Base-by-base conservation (phyloP, 495 filamentous ascomycete genomes). In the Jackrogersella multiformis region DNA sequence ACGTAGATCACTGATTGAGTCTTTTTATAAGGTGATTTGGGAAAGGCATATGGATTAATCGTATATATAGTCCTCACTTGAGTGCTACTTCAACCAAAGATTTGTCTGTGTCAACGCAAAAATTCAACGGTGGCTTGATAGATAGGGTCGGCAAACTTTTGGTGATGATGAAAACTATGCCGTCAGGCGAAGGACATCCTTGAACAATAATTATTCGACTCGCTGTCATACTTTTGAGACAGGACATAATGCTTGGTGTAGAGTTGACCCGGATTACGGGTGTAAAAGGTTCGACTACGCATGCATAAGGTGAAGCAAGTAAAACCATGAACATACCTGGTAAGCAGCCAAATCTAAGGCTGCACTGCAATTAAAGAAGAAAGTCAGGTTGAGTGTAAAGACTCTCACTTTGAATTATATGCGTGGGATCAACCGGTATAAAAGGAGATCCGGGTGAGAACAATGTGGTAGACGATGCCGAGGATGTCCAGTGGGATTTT, bases 311-410 rank as follows among this genome's bases (percentile, higher is more conserved):
- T 28, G 36, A 34, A 23, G 2, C 9, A 42, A 26, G 15, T n/a
- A 28, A 42, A 56, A 42, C 1, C 41, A 23, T 42, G 8, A n/a
- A 53, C 58, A 44, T 61, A 61, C 58, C 58, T 61, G 20, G 45
- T 35, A 5, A 13, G 23, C 13, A 9, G 36, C 46, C 36, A 23
- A 30, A n/a, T 45, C 35, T 21, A 4, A 7, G 18, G 21, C 38
- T 15, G 15, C 13, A 51, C 24, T 51, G 12, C 38, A 41, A 42
- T 21, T n/a, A 42, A 18, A 24, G 32, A 26, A 26, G 12, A 49
- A 38, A 51, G 32, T 41, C n/a, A 42, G 49, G 26, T 13, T 45
- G 8, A 35, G 10, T 20, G 28, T 28, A 10, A 26, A 4, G 18
- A 9, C 9, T 32, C 8, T 16, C 48, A 24, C 36, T 2, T 46